Evolutionary conservation across 2,329 filamentous ascomycete genomes (phyloP).

Genomic region (Cercospora berteroae): DNA sequence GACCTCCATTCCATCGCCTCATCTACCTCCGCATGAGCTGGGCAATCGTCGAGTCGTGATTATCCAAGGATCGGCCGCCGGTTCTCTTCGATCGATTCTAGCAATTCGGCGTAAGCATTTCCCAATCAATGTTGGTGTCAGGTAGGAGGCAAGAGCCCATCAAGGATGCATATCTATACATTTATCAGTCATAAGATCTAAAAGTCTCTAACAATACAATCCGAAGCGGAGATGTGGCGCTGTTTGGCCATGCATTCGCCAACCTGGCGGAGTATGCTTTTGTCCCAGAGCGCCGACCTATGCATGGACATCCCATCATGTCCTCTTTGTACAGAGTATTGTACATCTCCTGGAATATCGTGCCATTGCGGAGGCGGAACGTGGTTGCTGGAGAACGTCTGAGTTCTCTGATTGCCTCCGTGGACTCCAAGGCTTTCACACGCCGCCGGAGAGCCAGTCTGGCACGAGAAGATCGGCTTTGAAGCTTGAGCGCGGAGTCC

Average conservation of each 20-base stretch:
- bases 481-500: not conserved
- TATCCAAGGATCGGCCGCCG: not conserved
- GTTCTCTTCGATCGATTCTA: not conserved
- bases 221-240: constrained; percentile 13
- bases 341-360: not conserved
- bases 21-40: not conserved
- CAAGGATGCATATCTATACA: not conserved
- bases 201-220: constrained; percentile 5
- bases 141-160: not conserved
- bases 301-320: not conserved
- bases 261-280: not conserved
- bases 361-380: not conserved
- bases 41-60: not conserved
- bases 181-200: constrained; percentile 2
- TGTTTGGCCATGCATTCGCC: constrained; percentile 1
- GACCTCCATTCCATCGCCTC: not conserved
- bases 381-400: not conserved
- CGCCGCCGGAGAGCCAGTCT: not conserved
- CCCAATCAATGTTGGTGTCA: not conserved
- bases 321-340: not conserved
- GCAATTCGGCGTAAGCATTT: not conserved
- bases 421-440: not conserved
- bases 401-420: not conserved
- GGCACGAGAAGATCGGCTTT: not conserved
- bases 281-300: not conserved